phyloP scores from a whole-genome alignment of 2,329 filamentous ascomycete genomes.

The Knufia petricola region DNA sequence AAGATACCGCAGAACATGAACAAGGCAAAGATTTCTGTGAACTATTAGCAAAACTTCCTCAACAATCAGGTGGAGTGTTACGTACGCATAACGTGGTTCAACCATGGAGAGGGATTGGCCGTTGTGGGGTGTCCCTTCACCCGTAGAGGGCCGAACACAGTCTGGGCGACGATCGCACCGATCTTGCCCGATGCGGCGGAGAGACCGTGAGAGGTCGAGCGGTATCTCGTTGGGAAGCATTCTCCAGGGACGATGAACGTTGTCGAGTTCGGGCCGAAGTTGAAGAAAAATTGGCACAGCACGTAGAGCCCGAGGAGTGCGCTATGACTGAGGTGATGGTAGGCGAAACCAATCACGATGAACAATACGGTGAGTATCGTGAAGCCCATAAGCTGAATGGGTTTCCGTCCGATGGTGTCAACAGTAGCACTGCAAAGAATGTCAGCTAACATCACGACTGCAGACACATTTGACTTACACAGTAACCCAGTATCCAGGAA shows the following conservation, averaged over 20 bases:
- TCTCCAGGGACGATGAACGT: conserved; percentile 55
- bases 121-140: conserved; percentile 45
- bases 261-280: conserved; percentile 56
- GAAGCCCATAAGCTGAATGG: conserved; percentile 60
- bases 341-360: conserved; percentile 52
- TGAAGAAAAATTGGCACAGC: conserved; percentile 57
- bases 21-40: conserved; percentile 25
- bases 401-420: conserved; percentile 66
- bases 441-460: too few relatives aligned
- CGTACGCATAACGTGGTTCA: conserved; percentile 57
- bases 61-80: conserved; percentile 53
- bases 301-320: conserved; percentile 54
- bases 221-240: conserved; percentile 55
- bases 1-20: conserved; percentile 66
- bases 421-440: too few relatives aligned
- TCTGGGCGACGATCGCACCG: conserved; percentile 58
- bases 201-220: conserved; percentile 54
- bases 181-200: conserved; percentile 59
- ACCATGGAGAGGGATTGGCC: conserved; percentile 51
- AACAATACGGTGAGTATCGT: conserved; percentile 52
- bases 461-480: too few relatives aligned
- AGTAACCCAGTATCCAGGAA: conserved; percentile 75
- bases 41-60: not conserved
- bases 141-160: conserved; percentile 54
- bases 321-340: conserved; percentile 39